A percentile compares a stretch with the other conserved stretches of the same genome.
phyloP scores from a whole-genome alignment of 306 rosid genomes.

The Lablab purpureus region DNA sequence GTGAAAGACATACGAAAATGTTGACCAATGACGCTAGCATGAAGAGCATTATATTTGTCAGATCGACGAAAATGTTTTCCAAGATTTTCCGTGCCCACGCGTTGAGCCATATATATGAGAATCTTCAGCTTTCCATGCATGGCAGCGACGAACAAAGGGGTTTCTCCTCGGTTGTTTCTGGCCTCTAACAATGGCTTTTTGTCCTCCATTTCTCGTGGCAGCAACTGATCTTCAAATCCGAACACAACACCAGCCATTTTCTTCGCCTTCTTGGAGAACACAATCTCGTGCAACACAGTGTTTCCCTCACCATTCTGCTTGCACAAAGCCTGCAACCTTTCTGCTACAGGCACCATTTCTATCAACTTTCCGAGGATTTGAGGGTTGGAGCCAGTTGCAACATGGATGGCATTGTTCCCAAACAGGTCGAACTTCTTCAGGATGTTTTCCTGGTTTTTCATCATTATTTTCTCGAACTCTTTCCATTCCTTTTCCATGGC shows the following conservation, averaged over 20 bases:
- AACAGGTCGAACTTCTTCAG: background rate
- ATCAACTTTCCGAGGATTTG: background rate
- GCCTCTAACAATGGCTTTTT: background rate
- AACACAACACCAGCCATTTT: constrained; percentile 24
- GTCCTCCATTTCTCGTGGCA: background rate
- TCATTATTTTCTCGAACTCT: background rate
- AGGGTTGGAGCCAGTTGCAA: constrained; percentile 4
- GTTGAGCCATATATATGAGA: background rate
- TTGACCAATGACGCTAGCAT: background rate
- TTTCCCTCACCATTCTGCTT: background rate
- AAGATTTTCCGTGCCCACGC: background rate
- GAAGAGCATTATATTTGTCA: constrained; percentile 1
- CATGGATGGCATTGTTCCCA: background rate
- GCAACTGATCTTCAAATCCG: background rate
- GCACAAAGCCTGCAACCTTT: background rate
- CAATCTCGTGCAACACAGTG: background rate
- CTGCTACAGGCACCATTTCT: background rate
- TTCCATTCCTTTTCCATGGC: background rate
- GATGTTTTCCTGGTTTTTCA: background rate
- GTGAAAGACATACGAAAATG: constrained; percentile 5
- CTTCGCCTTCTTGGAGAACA: background rate
- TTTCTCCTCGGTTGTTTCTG: constrained; percentile 9
- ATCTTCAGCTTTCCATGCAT: constrained; percentile 13
- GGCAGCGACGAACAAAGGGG: constrained; percentile 35
- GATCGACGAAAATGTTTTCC: background rate